Conservation (phyloP, 305 asterid species). For the Solanum aculeatissimum region DNA sequence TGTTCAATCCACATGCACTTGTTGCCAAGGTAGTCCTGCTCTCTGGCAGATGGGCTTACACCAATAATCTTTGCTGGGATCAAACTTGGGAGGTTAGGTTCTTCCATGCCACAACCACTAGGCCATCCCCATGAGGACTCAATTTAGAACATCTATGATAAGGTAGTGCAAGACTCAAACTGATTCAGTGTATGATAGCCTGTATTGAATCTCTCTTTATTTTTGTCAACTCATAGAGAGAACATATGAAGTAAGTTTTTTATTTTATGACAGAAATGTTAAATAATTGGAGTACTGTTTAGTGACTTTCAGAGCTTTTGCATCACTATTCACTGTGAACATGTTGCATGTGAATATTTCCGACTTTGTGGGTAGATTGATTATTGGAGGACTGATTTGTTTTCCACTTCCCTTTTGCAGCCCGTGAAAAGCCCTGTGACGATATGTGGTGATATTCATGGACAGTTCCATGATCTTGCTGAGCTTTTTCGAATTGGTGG, state of each 20-base stretch:
- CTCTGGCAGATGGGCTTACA: neutral
- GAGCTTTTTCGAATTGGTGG: slow-evolving; percentile 96
- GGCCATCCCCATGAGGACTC: neutral
- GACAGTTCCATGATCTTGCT: slow-evolving; percentile 96
- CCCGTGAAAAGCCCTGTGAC: slow-evolving; percentile 96
- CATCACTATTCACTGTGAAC: neutral
- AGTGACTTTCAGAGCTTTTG: neutral
- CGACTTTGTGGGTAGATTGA: neutral
- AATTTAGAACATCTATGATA: neutral
- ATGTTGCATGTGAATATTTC: neutral
- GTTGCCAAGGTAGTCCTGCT: neutral
- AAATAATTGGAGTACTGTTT: neutral
- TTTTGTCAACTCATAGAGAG: neutral
- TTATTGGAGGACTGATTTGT: slow-evolving; percentile 3
- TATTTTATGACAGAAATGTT: neutral
- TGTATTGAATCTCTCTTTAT: neutral
- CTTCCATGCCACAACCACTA: neutral
- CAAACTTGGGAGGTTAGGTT: neutral
- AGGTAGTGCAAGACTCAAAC: neutral
- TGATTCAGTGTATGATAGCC: neutral
- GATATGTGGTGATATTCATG: slow-evolving; percentile 97
- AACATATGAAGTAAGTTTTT: neutral
- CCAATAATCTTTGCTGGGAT: neutral
- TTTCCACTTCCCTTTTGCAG: slow-evolving; percentile 36
- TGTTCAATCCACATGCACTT: neutral